Evolutionary conservation across 106 monocot genomes (phyloP), one percentile per base, ranked within the genome.

Genomic region (Dendrobium catenatum): DNA sequence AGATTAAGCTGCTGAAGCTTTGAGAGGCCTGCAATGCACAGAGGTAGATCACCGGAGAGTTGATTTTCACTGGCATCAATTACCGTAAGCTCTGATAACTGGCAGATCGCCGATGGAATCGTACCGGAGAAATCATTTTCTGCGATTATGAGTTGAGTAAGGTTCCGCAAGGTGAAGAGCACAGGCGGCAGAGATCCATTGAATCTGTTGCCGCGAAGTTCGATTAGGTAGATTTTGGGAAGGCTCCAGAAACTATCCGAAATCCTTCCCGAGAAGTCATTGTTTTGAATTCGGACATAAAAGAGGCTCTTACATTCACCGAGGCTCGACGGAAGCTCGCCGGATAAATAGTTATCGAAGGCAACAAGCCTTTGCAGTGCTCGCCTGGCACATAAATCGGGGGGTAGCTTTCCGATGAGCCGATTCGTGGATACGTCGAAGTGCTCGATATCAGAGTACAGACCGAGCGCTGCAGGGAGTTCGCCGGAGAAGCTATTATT

Each of bases 121-220:
- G 49, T 83, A 1, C 95, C 93, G 20, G 86, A 84, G 81, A 95
- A 93, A 18, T 42, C 41, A 68, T 95, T 95, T 77, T 84, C 79
- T 46, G 29, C 55, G 3, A 95, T 84, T 8, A 93, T 82, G 31
- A 95, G 31, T 19, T 83, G 80, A 0, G 84, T 77, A 0, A 95
- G 83, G 22, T 86, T 91, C 80, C 18, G 41, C 11, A 80, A 82
- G 3, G 49, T 29, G 2, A 86, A 85, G 11, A 95, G 20, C 11
- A 29, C 19, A 9, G 85, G 80, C 0, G 95, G 91, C 0, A 95
- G 79, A 0, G 80, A 72, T 4, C 95, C 95, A 42, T 86, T 76
- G 68, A 95, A 77, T 19, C 59, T 42, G 80, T 93, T 95, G 46
- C n/a, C 6, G 20, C 16, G 31, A 9, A 91, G 78, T 37, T 91